Base-by-base conservation (phyloP, 2,329 filamentous ascomycete species). In the Trichophyton benhamiae region DNA sequence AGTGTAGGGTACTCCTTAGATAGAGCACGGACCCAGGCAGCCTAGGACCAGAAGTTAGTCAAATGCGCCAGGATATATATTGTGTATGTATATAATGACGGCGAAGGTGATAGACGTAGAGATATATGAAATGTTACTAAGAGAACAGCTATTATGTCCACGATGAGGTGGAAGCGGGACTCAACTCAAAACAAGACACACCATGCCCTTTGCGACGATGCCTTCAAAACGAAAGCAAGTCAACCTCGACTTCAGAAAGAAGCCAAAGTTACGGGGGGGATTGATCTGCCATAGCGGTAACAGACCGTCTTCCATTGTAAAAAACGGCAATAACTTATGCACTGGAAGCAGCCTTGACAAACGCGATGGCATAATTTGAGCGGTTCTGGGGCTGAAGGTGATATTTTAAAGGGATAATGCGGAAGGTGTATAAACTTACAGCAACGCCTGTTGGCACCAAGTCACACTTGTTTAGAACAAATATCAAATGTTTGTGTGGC, bases 231-330 rank as follows among this genome's bases (percentile, higher is more conserved):
- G 91, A 88, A 81, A 82, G 80, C 81, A 80, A 79, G 73, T 87
- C 88, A 86, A 83, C 81, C 83, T 80, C 20, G 49, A 76, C 75
- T 77, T 81, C 83, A 83, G 79, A 83, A 83, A 77, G 81, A 80
- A 79, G 75, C 77, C 48, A 78, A 75, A 79, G 80, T 79, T 80
- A 81, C 84, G 87, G 87, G 85, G 81, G 80, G 80, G 81, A 80
- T 96, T 80, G 75, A 86, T 99, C 84, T 97, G 87, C 94, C 94
- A 96, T 89, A 85, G 87, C 87, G 90, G 89, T 99, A 99, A 99
- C 94, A 95, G 91, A 89, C 83, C 77, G 77, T 80, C 84, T 86
- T 86, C 87, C 89, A 94, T 85, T 74, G 81, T 59, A 42, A 64
- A 48, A 62, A 58, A 13, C 22, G 36, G 57, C 41, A 53, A 59